Percentiles rank a stretch among this genome's conserved stretches.
phyloP scores from a whole-genome alignment of 202 grass and related monocot genomes.

The Eragrostis tef region DNA sequence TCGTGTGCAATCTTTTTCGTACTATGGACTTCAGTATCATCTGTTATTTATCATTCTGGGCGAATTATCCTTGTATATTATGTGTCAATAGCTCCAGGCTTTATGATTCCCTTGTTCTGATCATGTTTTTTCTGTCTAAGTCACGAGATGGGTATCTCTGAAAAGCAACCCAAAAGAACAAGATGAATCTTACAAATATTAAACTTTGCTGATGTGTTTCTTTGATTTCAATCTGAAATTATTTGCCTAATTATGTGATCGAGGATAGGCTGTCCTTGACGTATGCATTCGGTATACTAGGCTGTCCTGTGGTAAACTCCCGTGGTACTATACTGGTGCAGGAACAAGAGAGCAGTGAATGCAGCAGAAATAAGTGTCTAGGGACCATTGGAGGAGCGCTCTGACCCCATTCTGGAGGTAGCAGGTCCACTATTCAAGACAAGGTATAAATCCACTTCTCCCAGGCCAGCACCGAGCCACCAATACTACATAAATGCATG shows the following conservation, averaged over 20 bases:
- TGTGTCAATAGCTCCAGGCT: not conserved
- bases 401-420: slow-evolving; percentile 49
- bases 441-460: slow-evolving; percentile 68
- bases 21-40: not conserved
- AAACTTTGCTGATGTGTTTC: slow-evolving; percentile 6
- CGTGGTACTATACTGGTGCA: slow-evolving; percentile 46
- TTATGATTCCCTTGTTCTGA: slow-evolving; percentile 17
- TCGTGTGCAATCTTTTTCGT: not conserved
- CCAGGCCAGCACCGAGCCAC: slow-evolving; percentile 57
- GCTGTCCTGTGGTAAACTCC: slow-evolving; percentile 51
- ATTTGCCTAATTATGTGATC: slow-evolving; percentile 20
- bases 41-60: not conserved
- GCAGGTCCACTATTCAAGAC: slow-evolving; percentile 66
- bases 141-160: not conserved
- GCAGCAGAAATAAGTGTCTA: slow-evolving; percentile 48
- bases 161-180: slow-evolving; percentile 6
- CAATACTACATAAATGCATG: slow-evolving; percentile 60
- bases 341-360: slow-evolving; percentile 60
- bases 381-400: slow-evolving; percentile 61
- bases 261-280: slow-evolving; percentile 20
- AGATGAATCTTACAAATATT: slow-evolving; percentile 23
- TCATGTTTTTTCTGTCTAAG: slow-evolving; percentile 18
- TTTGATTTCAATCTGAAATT: slow-evolving; percentile 38
- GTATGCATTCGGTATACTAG: slow-evolving; percentile 50
- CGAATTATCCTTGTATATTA: slow-evolving; percentile 7